phyloP scores from a whole-genome alignment of 176 grass and related monocot species.

The Triticum urartu region DNA sequence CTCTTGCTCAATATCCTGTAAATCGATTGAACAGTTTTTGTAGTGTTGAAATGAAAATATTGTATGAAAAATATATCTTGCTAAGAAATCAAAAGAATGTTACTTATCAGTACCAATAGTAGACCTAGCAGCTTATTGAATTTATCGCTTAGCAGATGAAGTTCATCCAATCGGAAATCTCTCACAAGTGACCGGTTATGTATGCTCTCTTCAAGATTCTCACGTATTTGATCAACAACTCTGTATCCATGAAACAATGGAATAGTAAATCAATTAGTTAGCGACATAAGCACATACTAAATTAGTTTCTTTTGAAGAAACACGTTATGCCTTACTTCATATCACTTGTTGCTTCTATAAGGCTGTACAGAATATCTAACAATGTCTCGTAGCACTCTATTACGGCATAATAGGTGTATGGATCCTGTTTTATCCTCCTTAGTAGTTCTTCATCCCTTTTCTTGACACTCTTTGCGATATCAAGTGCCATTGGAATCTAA shows the following conservation, averaged over 20 bases:
- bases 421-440: conserved; percentile 66
- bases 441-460: conserved; percentile 65
- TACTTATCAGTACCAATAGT: too few relatives aligned
- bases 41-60: not conserved
- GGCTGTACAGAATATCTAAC: conserved; percentile 47
- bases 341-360: conserved; percentile 51
- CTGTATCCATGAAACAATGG: conserved; percentile 35
- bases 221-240: conserved; percentile 40
- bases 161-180: too few relatives aligned
- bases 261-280: conserved; percentile 9
- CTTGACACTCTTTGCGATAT: conserved; percentile 86
- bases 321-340: conserved; percentile 44
- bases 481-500: conserved; percentile 86
- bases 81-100: not conserved
- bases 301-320: conserved; percentile 1
- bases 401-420: conserved; percentile 66
- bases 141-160: too few relatives aligned
- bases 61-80: not conserved
- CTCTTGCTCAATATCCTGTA: conserved; percentile 51
- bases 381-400: conserved; percentile 81
- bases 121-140: too few relatives aligned
- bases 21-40: conserved; percentile 16
- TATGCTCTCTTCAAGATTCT: conserved; percentile 40
- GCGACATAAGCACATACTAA: not conserved
- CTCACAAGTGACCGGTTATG: not conserved